A percentile compares a stretch with the other conserved stretches of the same genome.
Evolutionary conservation across 805 yeast species (phyloP).

Genomic region (Pichia heedii): DNA sequence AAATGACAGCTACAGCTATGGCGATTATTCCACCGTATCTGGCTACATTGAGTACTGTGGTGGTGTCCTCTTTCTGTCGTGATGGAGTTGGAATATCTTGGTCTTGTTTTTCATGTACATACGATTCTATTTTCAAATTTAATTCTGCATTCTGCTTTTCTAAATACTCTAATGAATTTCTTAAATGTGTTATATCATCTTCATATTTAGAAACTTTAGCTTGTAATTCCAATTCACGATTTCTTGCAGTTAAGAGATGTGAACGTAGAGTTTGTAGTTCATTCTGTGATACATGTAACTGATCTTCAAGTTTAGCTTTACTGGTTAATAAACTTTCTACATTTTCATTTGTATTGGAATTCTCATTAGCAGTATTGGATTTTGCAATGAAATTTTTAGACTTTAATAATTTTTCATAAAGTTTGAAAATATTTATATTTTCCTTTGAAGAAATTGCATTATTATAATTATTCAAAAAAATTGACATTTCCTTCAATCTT

Average conservation of each 20-base stretch:
- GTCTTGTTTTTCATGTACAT: neutral
- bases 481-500: constrained; percentile 44
- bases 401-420: constrained; percentile 6
- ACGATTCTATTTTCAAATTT: neutral
- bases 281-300: constrained; percentile 12
- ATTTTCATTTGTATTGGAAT: neutral
- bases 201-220: constrained; percentile 10
- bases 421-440: constrained; percentile 1
- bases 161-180: neutral
- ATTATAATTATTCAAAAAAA: constrained; percentile 44
- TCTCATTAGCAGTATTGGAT: neutral
- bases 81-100: neutral
- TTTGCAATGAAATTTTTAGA: neutral
- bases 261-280: constrained; percentile 16
- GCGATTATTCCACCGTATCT: neutral
- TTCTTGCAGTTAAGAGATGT: constrained; percentile 16
- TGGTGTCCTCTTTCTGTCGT: neutral
- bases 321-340: neutral
- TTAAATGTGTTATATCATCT: neutral
- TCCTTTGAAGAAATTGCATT: constrained; percentile 9
- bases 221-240: constrained; percentile 12
- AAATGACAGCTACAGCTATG: neutral
- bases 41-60: neutral
- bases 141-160: neutral
- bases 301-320: constrained; percentile 14